phyloP scores from a whole-genome alignment of 1,284 basidiomycete genomes.

The Baeospora myosura region DNA sequence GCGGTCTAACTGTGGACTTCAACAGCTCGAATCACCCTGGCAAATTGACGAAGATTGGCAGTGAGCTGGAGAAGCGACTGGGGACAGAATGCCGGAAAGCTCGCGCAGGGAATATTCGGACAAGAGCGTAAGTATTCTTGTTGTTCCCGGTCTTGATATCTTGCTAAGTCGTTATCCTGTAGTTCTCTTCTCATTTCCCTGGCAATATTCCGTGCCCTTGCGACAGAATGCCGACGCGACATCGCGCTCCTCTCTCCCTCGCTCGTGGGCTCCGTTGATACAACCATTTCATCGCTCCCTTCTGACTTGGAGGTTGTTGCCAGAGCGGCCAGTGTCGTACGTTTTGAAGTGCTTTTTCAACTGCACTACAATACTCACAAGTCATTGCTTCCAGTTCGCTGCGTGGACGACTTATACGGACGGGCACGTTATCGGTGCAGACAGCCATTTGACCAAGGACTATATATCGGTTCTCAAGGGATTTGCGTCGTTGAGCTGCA shows the following conservation, averaged over 20 bases:
- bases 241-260: constrained; percentile 76
- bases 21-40: constrained; percentile 70
- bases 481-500: constrained; percentile 60
- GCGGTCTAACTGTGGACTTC: neutral
- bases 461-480: constrained; percentile 67
- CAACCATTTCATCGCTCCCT: constrained; percentile 55
- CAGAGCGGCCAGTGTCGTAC: constrained; percentile 75
- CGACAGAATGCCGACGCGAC: constrained; percentile 87
- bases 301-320: constrained; percentile 81
- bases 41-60: constrained; percentile 81
- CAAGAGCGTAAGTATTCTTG: constrained; percentile 62
- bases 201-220: constrained; percentile 76
- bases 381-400: constrained; percentile 53
- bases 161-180: constrained; percentile 8
- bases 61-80: constrained; percentile 77
- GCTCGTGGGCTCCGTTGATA: constrained; percentile 69
- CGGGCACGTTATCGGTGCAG: constrained; percentile 73
- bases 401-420: constrained; percentile 92
- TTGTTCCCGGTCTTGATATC: constrained; percentile 1
- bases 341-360: constrained; percentile 22
- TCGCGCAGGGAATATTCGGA: constrained; percentile 65
- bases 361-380: neutral
- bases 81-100: constrained; percentile 63
- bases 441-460: constrained; percentile 59
- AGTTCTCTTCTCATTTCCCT: constrained; percentile 85